A percentile compares a stretch with the other conserved stretches of the same genome.
phyloP scores from a whole-genome alignment of 306 rosid genomes.

The Trifolium pratense region DNA sequence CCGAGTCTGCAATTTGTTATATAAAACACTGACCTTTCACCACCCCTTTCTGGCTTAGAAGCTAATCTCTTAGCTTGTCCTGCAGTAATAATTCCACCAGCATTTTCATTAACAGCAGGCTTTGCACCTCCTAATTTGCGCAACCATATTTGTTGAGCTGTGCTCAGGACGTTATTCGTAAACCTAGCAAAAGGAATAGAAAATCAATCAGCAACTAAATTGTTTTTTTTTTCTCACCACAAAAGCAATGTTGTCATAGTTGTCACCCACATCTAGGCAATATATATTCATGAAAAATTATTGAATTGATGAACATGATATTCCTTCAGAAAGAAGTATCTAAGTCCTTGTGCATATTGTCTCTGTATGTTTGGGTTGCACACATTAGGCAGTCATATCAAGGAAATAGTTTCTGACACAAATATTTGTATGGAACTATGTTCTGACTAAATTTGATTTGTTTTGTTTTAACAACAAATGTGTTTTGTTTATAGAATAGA shows the following conservation, averaged over 20 bases:
- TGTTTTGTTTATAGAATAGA: conserved; percentile 17
- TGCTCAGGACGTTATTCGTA: conserved; percentile 90
- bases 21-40: conserved; percentile 73
- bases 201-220: conserved; percentile 23
- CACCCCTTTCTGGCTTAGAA: conserved; percentile 61
- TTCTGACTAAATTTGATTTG: conserved; percentile 30
- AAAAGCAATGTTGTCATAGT: conserved; percentile 2
- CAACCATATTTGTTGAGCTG: conserved; percentile 98
- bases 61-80: conserved; percentile 91
- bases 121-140: conserved; percentile 96
- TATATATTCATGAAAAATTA: conserved; percentile 11
- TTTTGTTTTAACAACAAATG: too few relatives aligned
- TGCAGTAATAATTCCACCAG: conserved; percentile 91
- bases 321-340: conserved; percentile 25
- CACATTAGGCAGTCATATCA: conserved; percentile 18
- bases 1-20: conserved; percentile 20
- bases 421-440: neutral
- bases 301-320: conserved; percentile 22
- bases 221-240: conserved; percentile 19
- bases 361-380: conserved; percentile 14
- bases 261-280: conserved; percentile 16
- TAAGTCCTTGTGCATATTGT: conserved; percentile 6
- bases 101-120: conserved; percentile 77
- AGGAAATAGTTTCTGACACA: conserved; percentile 18
- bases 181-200: conserved; percentile 61